phyloP scores from a whole-genome alignment of 805 yeast species.

The Teunomyces kruisii region DNA sequence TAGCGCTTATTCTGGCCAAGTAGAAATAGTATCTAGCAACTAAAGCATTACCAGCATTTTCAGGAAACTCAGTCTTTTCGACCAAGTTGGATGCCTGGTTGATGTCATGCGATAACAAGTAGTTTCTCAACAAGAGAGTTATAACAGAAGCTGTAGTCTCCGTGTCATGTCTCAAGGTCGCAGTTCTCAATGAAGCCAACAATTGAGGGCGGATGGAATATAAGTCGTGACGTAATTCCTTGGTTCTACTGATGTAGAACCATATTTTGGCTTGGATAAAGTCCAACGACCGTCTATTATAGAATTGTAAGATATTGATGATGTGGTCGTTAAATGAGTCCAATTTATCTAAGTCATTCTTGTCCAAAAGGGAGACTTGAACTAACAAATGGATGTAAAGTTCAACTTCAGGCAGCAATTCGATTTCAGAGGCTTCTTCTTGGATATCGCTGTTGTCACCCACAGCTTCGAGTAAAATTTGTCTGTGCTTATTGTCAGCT shows the following conservation, averaged over 20 bases:
- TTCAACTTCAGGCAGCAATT: constrained; percentile 75
- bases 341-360: constrained; percentile 47
- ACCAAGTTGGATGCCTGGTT: constrained; percentile 87
- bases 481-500: constrained; percentile 41
- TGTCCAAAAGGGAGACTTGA: constrained; percentile 74
- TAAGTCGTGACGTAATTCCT: constrained; percentile 58
- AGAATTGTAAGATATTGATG: constrained; percentile 54
- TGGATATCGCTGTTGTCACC: constrained; percentile 14
- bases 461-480: constrained; percentile 36
- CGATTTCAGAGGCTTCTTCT: constrained; percentile 18
- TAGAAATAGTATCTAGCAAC: constrained; percentile 91
- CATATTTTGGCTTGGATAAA: constrained; percentile 85
- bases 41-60: constrained; percentile 78
- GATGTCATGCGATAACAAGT: constrained; percentile 73
- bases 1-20: constrained; percentile 84
- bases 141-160: constrained; percentile 89
- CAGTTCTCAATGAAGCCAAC: constrained; percentile 76
- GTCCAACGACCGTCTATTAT: constrained; percentile 83
- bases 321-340: constrained; percentile 54
- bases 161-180: constrained; percentile 86
- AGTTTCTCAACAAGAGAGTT: constrained; percentile 82
- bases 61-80: constrained; percentile 86
- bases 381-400: constrained; percentile 75
- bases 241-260: constrained; percentile 83
- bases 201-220: constrained; percentile 66